Evolutionary conservation across 1,284 basidiomycete species (phyloP), one percentile per base, ranked within the genome.

Genomic region (Hypsizygus ulmarius): DNA sequence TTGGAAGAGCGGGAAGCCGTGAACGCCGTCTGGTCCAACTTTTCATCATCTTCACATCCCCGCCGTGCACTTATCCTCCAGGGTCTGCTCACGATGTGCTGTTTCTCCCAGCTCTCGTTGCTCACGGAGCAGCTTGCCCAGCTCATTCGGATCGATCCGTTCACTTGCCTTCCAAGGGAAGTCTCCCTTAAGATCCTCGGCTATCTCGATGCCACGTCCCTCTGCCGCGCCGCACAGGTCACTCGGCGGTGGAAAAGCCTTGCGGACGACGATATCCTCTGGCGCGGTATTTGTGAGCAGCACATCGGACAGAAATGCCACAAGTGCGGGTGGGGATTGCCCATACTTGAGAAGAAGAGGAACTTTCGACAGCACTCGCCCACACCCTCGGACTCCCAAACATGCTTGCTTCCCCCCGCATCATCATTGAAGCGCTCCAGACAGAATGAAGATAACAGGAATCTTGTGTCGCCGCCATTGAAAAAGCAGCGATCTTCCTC

Each of bases 41-140:
- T 99, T 70, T 97, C 93, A 9, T 92, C 92, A 0, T 97, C 96
- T 0, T 85, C 93, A 0, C 93, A 97, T 61, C 82, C 88, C 8
- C 84, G 92, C 29, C 82, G 96, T 34, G 90, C 91, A 34, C 82
- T 99, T 62, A 98, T 99, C 63, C 85, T 99, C 39, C 93, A 93
- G 62, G 96, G 96, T 27, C 81, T 99, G 51, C 84, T 99, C 59
- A 98, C 97, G n/a, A 99, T 99, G 92, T 99, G 96, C 68, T 99
- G 96, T 71, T 98, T 97, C 73, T 93, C 93, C 33, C 96, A 98
- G 63, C 85, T 99, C n/a, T 97, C 96, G 16, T 88, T 98, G 47
- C 84, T 99, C 41, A 90, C 93, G 11, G 92, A 97, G 53, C 90
- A 95, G 49, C 86, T 99, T 48, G 77, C 85, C 18, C 84, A 91